Base-by-base conservation (phyloP, 2,329 filamentous ascomycete species). In the Exophiala bonariae region DNA sequence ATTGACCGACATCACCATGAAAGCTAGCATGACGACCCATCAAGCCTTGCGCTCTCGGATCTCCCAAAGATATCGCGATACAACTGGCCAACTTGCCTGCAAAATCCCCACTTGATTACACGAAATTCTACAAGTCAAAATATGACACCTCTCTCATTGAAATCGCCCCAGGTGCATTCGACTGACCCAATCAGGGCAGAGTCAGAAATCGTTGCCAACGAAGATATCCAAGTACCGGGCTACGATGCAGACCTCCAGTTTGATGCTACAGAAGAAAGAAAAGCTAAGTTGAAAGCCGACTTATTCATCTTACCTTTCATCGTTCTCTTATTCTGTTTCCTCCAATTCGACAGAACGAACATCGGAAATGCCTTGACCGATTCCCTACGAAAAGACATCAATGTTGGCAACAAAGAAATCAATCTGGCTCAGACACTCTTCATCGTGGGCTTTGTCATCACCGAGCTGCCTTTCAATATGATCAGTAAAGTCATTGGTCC, bases 301-400 rank as follows among this genome's bases (percentile, higher is more conserved):
- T 36, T 46, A 35, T 39, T 58, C 37, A 41, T 62, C 34, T 46
- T 61, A 35, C 55, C 59, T 10, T 40, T 56, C 5, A 53, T 61
- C 28, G 50, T 56, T 11, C 49, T 61, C 26, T 47, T 45, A 39
- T 61, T 61, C 49, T 61, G 57, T 44, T 50, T 55, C 39, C 55
- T 62, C 34, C 59, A 68, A 31, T 54, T 68, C 11, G 66, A 68
- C 45, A 54, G 66, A 37, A 64, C 63, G 18, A 61, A 61, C 39
- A 59, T 61, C 41, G 72, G 71, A 43, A 77, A 75, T 28, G 76
- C 76, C 1, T 52, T 80, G 31, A 79, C 76, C 3, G 75, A 78
- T 28, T 73, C 67, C 3, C 74, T 80, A 54, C 70, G 75, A 22
- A 56, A 67, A 9, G 76, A 79, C 55, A 66, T 79, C 14, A 60